Evolutionary conservation across 225 moss, liverwort and hornwort genomes (phyloP).

Genomic region (Pseudoscleropodium purum): DNA sequence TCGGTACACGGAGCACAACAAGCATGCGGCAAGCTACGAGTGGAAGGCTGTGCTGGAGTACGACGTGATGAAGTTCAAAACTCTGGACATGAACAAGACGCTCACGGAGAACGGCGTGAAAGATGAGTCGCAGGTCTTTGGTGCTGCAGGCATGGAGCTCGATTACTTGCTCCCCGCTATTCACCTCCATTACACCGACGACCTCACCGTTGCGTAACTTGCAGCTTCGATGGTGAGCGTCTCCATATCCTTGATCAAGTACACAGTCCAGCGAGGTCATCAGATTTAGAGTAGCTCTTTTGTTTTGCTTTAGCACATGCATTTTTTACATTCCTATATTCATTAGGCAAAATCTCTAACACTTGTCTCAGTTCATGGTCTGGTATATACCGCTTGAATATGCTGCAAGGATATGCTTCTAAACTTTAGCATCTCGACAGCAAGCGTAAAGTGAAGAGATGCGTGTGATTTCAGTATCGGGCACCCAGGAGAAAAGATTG

Average conservation of each 20-base stretch:
- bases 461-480: background rate
- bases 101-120: constrained; percentile 67
- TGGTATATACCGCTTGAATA: background rate
- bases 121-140: constrained; percentile 57
- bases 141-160: constrained; percentile 46
- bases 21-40: constrained; percentile 72
- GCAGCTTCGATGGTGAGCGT: background rate
- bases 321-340: background rate
- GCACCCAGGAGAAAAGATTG: background rate
- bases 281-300: background rate
- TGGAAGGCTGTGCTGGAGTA: constrained; percentile 73
- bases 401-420: background rate
- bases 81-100: constrained; percentile 53
- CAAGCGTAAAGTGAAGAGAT: background rate
- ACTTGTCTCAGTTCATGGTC: background rate
- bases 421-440: background rate
- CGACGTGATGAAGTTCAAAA: constrained; percentile 27
- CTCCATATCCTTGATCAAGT: background rate
- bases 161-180: constrained; percentile 65
- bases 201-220: constrained; percentile 49
- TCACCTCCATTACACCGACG: constrained; percentile 81
- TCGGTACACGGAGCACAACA: constrained; percentile 62
- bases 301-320: background rate
- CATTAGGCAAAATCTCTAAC: background rate
- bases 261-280: background rate